Evolutionary conservation across 148 eudicot species (phyloP).

Genomic region (Rhododendron kiyosumense): DNA sequence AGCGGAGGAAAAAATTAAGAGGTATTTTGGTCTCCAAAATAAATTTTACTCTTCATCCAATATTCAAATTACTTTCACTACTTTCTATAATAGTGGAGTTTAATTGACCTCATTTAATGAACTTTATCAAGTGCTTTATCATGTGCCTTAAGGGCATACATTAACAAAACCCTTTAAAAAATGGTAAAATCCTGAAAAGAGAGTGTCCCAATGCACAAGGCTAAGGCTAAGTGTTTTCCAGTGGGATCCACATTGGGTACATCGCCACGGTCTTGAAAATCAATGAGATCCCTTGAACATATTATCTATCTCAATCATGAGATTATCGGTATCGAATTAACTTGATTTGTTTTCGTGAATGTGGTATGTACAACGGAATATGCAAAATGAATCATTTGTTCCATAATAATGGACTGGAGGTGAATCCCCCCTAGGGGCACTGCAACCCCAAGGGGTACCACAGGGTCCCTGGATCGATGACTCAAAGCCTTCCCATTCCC

Average conservation of each 20-base stretch:
- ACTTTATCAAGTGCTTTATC: too few species aligned
- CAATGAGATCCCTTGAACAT: neutral
- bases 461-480: neutral
- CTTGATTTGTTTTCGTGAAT: neutral
- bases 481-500: neutral
- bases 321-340: neutral
- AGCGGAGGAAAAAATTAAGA: too few species aligned
- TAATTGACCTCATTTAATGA: too few species aligned
- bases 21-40: too few species aligned
- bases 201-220: neutral
- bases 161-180: too few species aligned
- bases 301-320: neutral
- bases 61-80: too few species aligned
- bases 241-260: neutral
- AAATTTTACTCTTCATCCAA: too few species aligned
- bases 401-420: neutral
- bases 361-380: too few species aligned
- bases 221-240: neutral
- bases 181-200: neutral
- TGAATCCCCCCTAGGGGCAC: neutral
- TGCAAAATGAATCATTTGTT: neutral
- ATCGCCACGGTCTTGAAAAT: neutral
- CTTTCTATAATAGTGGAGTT: too few species aligned
- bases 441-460: neutral
- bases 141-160: too few species aligned